These are phyloP conservation scores for Torulaspora pretoriensis DNA, from an alignment of 1,139 yeast genomes.

Conservation along the genomic window DNA sequence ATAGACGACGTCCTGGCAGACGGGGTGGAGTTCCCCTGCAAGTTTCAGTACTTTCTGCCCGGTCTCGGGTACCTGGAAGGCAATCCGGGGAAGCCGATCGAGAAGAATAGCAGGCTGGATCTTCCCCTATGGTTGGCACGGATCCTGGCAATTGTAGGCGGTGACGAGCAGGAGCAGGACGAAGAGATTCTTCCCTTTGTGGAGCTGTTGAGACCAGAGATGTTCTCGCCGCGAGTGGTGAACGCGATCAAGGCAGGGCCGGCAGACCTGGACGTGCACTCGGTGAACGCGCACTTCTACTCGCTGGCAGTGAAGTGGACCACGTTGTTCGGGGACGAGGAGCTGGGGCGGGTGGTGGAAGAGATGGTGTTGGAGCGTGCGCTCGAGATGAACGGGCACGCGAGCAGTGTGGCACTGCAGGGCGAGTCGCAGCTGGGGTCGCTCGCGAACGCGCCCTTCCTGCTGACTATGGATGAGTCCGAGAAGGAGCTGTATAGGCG, in stretches of 20 bases:
- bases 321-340: slow-evolving; percentile 60
- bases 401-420: slow-evolving; percentile 37
- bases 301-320: slow-evolving; percentile 73
- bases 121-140: slow-evolving; percentile 90
- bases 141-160: slow-evolving; percentile 57
- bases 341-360: slow-evolving; percentile 50
- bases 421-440: slow-evolving; percentile 7
- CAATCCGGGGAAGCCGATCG: slow-evolving; percentile 55
- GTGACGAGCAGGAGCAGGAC: slow-evolving; percentile 28
- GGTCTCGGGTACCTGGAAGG: slow-evolving; percentile 88
- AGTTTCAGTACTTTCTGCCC: slow-evolving; percentile 72
- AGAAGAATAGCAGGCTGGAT: slow-evolving; percentile 65
- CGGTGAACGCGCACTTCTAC: slow-evolving; percentile 64
- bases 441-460: slow-evolving; percentile 37
- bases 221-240: slow-evolving; percentile 56
- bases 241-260: slow-evolving; percentile 83
- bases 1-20: slow-evolving; percentile 86
- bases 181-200: slow-evolving; percentile 54
- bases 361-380: slow-evolving; percentile 61
- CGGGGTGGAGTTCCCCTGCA: slow-evolving; percentile 67
- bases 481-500: slow-evolving; percentile 58
- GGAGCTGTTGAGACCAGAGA: slow-evolving; percentile 64
- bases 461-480: slow-evolving; percentile 68
- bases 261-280: slow-evolving; percentile 59
- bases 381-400: slow-evolving; percentile 65